Conservation (phyloP, 345 rosid genomes). For the Gossypium raimondii region DNA sequence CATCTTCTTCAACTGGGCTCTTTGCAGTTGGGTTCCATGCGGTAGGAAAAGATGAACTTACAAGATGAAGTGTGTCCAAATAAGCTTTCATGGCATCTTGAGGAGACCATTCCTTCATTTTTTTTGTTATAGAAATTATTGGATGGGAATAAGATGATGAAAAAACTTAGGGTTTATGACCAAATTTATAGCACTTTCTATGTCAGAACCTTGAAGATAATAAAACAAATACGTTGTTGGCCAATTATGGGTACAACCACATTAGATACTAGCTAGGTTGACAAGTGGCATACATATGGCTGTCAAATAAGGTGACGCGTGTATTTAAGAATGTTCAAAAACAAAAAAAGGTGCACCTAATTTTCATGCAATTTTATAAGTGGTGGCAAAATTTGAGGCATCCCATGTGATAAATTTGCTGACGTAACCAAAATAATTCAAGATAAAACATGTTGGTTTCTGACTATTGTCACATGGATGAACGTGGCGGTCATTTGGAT, state of each 20-base stretch:
- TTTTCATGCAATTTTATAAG: constrained; percentile 7
- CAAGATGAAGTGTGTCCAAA: constrained; percentile 14
- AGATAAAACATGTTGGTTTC: background rate
- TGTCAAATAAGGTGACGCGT: constrained; percentile 1
- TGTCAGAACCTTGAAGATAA: background rate
- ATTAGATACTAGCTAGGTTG: background rate
- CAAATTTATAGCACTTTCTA: background rate
- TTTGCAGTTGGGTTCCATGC: background rate
- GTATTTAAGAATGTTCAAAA: background rate
- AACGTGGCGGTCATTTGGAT: background rate
- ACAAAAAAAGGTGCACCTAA: background rate
- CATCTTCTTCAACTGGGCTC: background rate
- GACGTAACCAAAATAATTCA: background rate
- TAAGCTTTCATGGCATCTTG: constrained; percentile 18
- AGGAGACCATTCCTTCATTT: constrained; percentile 17
- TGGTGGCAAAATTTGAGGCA: background rate
- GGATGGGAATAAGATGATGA: background rate
- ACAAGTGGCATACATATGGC: background rate
- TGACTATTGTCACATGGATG: background rate
- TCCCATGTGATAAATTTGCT: background rate
- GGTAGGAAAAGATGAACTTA: background rate
- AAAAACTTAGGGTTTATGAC: background rate
- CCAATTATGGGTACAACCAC: background rate
- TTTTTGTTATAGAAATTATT: background rate
- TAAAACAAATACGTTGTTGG: background rate